Evolutionary conservation across 352 stramenopile species (phyloP).

Genomic region (Phytophthora hibernalis): DNA sequence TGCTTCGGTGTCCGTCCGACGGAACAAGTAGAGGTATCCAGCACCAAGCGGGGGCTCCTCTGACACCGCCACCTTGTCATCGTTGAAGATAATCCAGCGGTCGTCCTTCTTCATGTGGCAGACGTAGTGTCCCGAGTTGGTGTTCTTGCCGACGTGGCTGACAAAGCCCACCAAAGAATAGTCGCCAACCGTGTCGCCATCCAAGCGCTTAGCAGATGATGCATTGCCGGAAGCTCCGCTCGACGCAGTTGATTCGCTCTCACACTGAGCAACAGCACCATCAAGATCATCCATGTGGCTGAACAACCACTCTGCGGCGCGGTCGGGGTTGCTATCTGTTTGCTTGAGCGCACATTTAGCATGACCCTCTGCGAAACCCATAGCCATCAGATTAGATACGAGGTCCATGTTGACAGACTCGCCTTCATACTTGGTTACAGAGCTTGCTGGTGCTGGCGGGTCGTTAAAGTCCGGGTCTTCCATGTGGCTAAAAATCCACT

Average conservation of each 20-base stretch:
- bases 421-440: constrained; percentile 12
- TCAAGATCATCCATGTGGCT: constrained; percentile 97
- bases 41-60: constrained; percentile 93
- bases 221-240: constrained; percentile 28
- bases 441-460: constrained; percentile 52
- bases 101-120: constrained; percentile 97
- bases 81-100: constrained; percentile 99
- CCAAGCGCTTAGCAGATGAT: constrained; percentile 54
- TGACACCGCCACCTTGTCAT: constrained; percentile 98
- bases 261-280: constrained; percentile 86
- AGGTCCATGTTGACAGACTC: constrained; percentile 84
- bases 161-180: constrained; percentile 98
- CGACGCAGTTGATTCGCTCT: constrained; percentile 41
- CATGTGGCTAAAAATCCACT: constrained; percentile 99
- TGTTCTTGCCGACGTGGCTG: constrained; percentile 99
- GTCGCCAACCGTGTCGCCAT: constrained; percentile 54
- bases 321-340: constrained; percentile 91
- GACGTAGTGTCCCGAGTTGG: constrained; percentile 98
- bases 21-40: constrained; percentile 97
- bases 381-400: constrained; percentile 71
- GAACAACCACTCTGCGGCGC: constrained; percentile 98
- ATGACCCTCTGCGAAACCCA: constrained; percentile 92
- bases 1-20: constrained; percentile 51
- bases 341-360: constrained; percentile 93
- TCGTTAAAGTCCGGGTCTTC: constrained; percentile 98